Percentiles rank a stretch among this genome's conserved stretches.
phyloP scores from a whole-genome alignment of 345 rosid species.

The Pugionium cornutum region DNA sequence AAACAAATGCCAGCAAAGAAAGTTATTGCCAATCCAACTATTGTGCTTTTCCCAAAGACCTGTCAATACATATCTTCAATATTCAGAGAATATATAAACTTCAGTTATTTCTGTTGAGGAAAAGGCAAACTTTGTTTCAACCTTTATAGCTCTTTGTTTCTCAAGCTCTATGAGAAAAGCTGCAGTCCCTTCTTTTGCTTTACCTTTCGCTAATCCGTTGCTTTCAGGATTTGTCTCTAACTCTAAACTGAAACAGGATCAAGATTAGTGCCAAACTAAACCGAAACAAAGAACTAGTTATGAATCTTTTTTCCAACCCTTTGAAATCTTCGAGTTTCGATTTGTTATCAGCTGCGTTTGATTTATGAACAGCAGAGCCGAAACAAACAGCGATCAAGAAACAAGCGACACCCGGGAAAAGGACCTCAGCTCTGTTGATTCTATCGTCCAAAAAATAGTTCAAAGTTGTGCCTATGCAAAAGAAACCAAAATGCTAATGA shows the following conservation, averaged over 20 bases:
- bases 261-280: conserved; percentile 15
- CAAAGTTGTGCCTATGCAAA: too few species aligned
- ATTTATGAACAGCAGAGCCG: too few species aligned
- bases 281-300: background rate
- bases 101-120: too few species aligned
- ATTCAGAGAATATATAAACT: too few species aligned
- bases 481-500: too few species aligned
- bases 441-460: too few species aligned
- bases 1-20: conserved; percentile 77
- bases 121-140: conserved; percentile 22
- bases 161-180: too few species aligned
- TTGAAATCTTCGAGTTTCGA: conserved; percentile 43
- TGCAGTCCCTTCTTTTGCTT: too few species aligned
- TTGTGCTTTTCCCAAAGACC: conserved; percentile 71
- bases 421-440: conserved; percentile 67
- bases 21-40: conserved; percentile 58
- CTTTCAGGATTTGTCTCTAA: conserved; percentile 14
- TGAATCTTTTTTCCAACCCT: conserved; percentile 37
- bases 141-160: conserved; percentile 80
- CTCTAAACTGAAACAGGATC: conserved; percentile 46
- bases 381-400: too few species aligned
- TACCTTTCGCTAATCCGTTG: conserved; percentile 42
- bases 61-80: conserved; percentile 30
- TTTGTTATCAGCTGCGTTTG: too few species aligned
- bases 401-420: conserved; percentile 82